Evolutionary conservation across 495 filamentous ascomycete species (phyloP).

Genomic region (Trichoderma erinaceum): DNA sequence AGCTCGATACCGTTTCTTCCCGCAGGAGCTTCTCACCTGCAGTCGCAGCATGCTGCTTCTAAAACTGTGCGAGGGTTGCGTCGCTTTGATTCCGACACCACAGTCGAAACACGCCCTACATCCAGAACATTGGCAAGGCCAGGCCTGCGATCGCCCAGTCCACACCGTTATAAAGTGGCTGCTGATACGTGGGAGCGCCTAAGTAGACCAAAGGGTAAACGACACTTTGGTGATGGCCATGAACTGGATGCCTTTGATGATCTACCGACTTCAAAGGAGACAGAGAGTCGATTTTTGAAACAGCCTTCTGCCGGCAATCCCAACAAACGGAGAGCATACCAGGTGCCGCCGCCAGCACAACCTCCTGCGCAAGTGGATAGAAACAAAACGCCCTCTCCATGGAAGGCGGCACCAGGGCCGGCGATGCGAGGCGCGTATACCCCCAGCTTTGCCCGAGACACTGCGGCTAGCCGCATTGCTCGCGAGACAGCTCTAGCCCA

Average conservation of each 20-base stretch:
- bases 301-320: constrained; percentile 66
- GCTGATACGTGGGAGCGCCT: constrained; percentile 49
- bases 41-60: constrained; percentile 71
- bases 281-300: constrained; percentile 76
- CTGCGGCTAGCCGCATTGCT: constrained; percentile 82
- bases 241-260: constrained; percentile 94
- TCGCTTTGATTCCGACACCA: constrained; percentile 65
- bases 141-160: constrained; percentile 52
- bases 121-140: constrained; percentile 52
- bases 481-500: constrained; percentile 74
- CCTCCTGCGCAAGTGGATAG: constrained; percentile 51
- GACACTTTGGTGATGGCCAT: constrained; percentile 84
- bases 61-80: constrained; percentile 65
- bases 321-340: constrained; percentile 40
- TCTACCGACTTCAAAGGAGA: constrained; percentile 76
- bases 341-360: constrained; percentile 45
- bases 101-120: constrained; percentile 47
- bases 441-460: constrained; percentile 90
- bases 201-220: constrained; percentile 63
- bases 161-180: constrained; percentile 35
- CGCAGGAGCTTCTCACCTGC: constrained; percentile 62
- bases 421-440: constrained; percentile 47
- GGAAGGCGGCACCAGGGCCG: constrained; percentile 43
- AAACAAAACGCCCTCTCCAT: constrained; percentile 49
- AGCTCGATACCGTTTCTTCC: constrained; percentile 72